Evolutionary conservation across 306 rosid species (phyloP).

Genomic region (Psophocarpus tetragonolobus): DNA sequence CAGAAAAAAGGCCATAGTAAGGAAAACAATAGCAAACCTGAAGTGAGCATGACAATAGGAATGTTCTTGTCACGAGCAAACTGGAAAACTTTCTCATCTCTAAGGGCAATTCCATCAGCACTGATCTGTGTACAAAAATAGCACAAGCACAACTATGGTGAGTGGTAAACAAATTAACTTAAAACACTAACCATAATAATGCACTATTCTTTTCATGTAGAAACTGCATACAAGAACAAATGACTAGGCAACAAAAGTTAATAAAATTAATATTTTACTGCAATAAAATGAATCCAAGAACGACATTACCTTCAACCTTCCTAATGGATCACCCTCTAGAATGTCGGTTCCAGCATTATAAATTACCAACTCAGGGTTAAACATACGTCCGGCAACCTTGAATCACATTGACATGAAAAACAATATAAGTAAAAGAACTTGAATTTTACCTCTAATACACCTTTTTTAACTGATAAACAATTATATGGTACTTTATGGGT

Average conservation of each 20-base stretch:
- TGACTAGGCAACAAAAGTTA: conserved; percentile 16
- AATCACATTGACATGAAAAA: conserved; percentile 29
- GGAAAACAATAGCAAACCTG: conserved; percentile 55
- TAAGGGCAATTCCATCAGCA: conserved; percentile 71
- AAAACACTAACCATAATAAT: neutral
- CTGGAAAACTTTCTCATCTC: conserved; percentile 91
- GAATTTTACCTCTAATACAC: conserved; percentile 1
- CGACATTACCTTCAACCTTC: conserved; percentile 71
- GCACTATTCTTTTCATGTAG: conserved; percentile 3
- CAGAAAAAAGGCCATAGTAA: neutral
- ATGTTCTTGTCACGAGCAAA: conserved; percentile 74
- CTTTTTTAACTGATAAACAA: conserved; percentile 16
- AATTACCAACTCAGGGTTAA: conserved; percentile 77
- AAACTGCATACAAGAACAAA: conserved; percentile 20
- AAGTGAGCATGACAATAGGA: conserved; percentile 94
- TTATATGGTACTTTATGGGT: neutral
- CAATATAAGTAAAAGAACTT: conserved; percentile 9
- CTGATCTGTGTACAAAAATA: conserved; percentile 63
- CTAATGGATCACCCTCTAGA: conserved; percentile 90
- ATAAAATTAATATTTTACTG: conserved; percentile 23
- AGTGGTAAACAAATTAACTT: conserved; percentile 28
- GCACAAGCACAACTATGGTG: conserved; percentile 15
- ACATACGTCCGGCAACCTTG: conserved; percentile 67
- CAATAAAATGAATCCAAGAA: conserved; percentile 30
- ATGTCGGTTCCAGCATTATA: conserved; percentile 98